phyloP scores from a whole-genome alignment of 2,329 filamentous ascomycete species.

The Exophiala oligosperma region DNA sequence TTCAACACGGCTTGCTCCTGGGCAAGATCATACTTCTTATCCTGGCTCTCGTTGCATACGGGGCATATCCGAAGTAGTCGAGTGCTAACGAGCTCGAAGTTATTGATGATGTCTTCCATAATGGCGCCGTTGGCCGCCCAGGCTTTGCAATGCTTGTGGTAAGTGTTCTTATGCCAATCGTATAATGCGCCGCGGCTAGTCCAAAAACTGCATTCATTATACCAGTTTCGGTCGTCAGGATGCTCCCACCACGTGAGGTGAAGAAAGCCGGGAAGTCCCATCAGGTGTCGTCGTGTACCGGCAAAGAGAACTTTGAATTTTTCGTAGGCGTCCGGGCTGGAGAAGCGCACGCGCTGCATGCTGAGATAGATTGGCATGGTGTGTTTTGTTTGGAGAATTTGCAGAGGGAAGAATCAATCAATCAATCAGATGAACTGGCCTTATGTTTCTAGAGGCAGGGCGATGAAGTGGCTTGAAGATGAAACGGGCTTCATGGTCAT shows the following conservation, averaged over 20 bases:
- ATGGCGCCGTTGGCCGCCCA: slow-evolving; percentile 21
- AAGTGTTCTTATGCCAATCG: slow-evolving; percentile 21
- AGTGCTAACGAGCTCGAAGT: slow-evolving; percentile 21
- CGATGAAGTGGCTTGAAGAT: too few relatives aligned
- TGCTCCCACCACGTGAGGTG: slow-evolving; percentile 24
- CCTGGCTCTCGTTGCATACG: slow-evolving; percentile 14
- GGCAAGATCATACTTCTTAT: slow-evolving; percentile 21
- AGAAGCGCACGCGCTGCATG: slow-evolving; percentile 23
- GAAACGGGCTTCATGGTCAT: too few relatives aligned
- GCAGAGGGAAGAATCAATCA: too few relatives aligned
- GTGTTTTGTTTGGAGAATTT: neutral
- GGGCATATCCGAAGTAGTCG: slow-evolving; percentile 18
- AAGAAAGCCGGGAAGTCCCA: slow-evolving; percentile 16
- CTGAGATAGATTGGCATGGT: slow-evolving; percentile 21
- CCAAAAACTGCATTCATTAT: slow-evolving; percentile 23
- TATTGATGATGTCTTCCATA: slow-evolving; percentile 22
- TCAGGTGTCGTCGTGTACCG: slow-evolving; percentile 18
- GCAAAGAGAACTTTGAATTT: slow-evolving; percentile 23
- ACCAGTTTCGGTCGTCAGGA: slow-evolving; percentile 20
- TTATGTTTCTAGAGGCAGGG: too few relatives aligned
- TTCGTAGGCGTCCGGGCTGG: slow-evolving; percentile 19
- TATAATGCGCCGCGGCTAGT: slow-evolving; percentile 20
- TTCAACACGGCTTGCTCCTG: slow-evolving; percentile 20
- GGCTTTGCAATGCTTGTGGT: slow-evolving; percentile 21
- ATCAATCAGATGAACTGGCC: too few relatives aligned